Percentiles rank a stretch among this genome's conserved stretches.
Evolutionary conservation across 1,139 yeast species (phyloP).

Genomic region (Kurtzmaniella quercitrusa): DNA sequence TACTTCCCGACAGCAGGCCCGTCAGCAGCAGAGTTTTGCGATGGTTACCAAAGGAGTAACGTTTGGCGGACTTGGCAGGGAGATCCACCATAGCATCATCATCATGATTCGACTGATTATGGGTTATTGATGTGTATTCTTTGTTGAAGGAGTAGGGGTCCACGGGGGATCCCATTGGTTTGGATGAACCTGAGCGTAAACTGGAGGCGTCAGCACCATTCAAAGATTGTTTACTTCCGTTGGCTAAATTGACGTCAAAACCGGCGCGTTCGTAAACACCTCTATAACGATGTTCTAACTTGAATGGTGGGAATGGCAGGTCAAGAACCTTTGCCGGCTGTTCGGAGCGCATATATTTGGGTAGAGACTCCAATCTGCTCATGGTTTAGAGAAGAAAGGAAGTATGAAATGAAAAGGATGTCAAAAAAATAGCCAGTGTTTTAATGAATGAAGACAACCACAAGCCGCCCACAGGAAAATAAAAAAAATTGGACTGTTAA

Average conservation of each 20-base stretch:
- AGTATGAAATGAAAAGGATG: neutral
- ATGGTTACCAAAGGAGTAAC: neutral
- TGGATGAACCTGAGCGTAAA: neutral
- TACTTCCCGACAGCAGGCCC: neutral
- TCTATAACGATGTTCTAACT: conserved; percentile 48
- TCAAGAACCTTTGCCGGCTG: conserved; percentile 31
- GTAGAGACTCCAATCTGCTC: conserved; percentile 20
- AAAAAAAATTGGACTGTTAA: neutral
- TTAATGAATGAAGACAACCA: too few species aligned
- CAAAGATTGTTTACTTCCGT: neutral
- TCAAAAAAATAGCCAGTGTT: conserved; percentile 2
- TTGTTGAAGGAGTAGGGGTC: neutral
- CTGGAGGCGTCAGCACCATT: neutral
- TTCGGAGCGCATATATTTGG: conserved; percentile 26
- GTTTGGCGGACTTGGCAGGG: conserved; percentile 34
- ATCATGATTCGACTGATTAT: conserved; percentile 20
- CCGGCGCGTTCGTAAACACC: conserved; percentile 69
- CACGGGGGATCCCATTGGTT: neutral
- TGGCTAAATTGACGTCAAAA: conserved; percentile 43
- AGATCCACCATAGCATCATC: conserved; percentile 68
- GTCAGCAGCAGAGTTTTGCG: neutral
- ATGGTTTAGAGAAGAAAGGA: neutral
- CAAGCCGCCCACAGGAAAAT: too few species aligned
- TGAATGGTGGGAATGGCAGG: conserved; percentile 59
- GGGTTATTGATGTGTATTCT: neutral